These are phyloP conservation scores for Neofusicoccum umdonicola DNA, from an alignment of 2,329 filamentous ascomycete species.

Conservation along the genomic window DNA sequence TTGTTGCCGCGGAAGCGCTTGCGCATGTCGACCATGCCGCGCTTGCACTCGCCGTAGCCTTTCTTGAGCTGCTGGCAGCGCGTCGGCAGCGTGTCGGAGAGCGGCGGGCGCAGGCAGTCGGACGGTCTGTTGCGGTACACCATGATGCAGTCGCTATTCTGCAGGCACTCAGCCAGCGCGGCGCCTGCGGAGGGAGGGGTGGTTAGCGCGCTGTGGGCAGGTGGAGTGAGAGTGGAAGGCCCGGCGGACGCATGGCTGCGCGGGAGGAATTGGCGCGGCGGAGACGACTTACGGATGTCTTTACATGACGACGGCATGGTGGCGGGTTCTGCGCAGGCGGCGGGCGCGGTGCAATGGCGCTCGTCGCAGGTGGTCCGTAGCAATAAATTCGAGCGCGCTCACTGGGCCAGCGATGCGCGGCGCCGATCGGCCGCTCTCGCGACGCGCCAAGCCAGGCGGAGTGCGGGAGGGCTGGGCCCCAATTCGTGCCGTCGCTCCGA, in stretches of 20 bases:
- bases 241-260: background rate
- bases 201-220: conserved; percentile 8
- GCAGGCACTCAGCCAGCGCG: conserved; percentile 89
- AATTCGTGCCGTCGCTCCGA: too few relatives aligned
- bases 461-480: background rate
- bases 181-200: conserved; percentile 59
- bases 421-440: background rate
- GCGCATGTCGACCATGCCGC: conserved; percentile 96
- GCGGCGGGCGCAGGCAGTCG: conserved; percentile 83
- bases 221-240: background rate
- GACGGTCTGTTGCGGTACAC: conserved; percentile 79
- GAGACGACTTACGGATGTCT: conserved; percentile 74
- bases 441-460: background rate
- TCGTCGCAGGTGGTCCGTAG: background rate
- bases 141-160: conserved; percentile 96
- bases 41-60: conserved; percentile 91
- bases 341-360: background rate
- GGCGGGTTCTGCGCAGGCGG: background rate
- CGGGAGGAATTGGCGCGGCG: background rate
- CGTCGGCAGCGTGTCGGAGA: conserved; percentile 76
- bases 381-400: background rate
- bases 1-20: conserved; percentile 96
- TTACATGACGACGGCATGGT: conserved; percentile 92
- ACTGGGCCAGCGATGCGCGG: background rate
- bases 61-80: conserved; percentile 92